Conservation (phyloP, 192 early-diverging fungal species). For the Coemansia furcata region DNA sequence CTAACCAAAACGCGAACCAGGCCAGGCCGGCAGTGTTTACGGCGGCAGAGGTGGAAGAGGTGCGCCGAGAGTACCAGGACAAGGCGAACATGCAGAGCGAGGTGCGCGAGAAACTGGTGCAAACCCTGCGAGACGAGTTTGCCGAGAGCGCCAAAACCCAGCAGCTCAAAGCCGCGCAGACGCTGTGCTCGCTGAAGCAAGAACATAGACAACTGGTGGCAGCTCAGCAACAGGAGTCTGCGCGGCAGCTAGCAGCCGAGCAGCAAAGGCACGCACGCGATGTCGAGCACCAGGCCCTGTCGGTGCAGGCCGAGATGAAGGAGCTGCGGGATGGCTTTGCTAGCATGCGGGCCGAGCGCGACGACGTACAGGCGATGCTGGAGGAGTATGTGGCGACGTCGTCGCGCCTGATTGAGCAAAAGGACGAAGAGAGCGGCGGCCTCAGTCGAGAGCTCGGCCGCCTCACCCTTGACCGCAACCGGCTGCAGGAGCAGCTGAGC, state of each 20-base stretch:
- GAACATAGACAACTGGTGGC: slow-evolving; percentile 6
- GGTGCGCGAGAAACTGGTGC: slow-evolving; percentile 16
- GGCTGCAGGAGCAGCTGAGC: slow-evolving; percentile 20
- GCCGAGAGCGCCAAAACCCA: slow-evolving; percentile 7
- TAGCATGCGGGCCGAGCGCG: slow-evolving; percentile 10
- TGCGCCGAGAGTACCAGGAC: background rate
- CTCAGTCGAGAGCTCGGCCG: slow-evolving; percentile 36
- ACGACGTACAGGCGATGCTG: slow-evolving; percentile 30
- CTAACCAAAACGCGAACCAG: background rate
- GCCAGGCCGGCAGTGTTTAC: background rate
- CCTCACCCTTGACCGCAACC: slow-evolving; percentile 33
- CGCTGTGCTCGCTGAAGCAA: background rate
- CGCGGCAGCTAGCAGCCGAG: slow-evolving; percentile 5
- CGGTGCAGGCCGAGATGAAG: background rate
- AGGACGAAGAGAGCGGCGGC: slow-evolving; percentile 20
- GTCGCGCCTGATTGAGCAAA: slow-evolving; percentile 25
- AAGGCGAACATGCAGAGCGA: slow-evolving; percentile 16
- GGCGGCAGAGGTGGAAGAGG: background rate
- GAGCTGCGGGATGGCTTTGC: slow-evolving; percentile 3
- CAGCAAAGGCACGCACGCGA: slow-evolving; percentile 10
- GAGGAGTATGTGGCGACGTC: slow-evolving; percentile 36
- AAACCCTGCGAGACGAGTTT: slow-evolving; percentile 21
- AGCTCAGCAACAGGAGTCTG: slow-evolving; percentile 10
- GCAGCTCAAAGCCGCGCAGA: background rate
- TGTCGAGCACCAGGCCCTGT: background rate